Conservation (phyloP, 495 filamentous ascomycete species). For the Daldinia vernicosa region DNA sequence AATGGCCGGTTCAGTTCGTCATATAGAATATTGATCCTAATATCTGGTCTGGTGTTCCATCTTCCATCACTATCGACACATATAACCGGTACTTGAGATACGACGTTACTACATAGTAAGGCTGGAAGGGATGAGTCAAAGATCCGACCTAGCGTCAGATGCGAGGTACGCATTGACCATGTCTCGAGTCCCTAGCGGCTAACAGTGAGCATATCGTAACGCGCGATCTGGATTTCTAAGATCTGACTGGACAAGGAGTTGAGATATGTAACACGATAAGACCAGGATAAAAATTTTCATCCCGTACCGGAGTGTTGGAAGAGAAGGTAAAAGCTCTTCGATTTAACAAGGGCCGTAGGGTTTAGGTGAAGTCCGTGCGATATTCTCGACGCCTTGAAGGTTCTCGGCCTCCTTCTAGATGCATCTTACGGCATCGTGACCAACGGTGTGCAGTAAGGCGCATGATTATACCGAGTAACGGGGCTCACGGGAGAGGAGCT, state of each 20-base stretch:
- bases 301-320: constrained; percentile 25
- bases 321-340: constrained; percentile 18
- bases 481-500: constrained; percentile 28
- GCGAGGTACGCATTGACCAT: background rate
- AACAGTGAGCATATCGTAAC: constrained; percentile 7
- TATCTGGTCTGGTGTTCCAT: constrained; percentile 15
- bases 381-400: constrained; percentile 20
- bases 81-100: constrained; percentile 34
- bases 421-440: background rate
- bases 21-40: constrained; percentile 25
- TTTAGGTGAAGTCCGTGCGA: constrained; percentile 16
- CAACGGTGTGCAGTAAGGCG: constrained; percentile 10
- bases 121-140: constrained; percentile 25
- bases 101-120: constrained; percentile 43
- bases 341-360: constrained; percentile 9
- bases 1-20: constrained; percentile 20
- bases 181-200: constrained; percentile 16
- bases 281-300: constrained; percentile 29
- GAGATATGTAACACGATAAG: constrained; percentile 25
- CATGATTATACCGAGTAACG: constrained; percentile 7
- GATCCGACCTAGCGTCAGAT: constrained; percentile 1
- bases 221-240: constrained; percentile 4
- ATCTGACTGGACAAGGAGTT: constrained; percentile 27
- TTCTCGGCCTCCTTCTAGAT: constrained; percentile 14
- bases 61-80: constrained; percentile 16